A percentile compares a stretch with the other conserved stretches of the same genome.
phyloP scores from a whole-genome alignment of 805 yeast species.

The Yarrowia sp. region DNA sequence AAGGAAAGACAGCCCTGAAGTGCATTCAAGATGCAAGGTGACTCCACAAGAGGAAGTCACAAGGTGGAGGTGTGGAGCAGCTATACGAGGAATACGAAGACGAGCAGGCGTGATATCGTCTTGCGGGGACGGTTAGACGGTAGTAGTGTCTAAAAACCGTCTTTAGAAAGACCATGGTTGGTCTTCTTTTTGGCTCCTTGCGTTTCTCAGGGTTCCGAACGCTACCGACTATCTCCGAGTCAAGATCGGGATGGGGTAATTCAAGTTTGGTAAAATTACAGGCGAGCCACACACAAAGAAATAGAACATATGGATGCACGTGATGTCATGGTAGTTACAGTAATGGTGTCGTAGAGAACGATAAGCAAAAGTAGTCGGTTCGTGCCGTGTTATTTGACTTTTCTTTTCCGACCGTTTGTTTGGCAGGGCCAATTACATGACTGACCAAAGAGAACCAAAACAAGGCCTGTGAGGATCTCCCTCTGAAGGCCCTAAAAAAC shows the following conservation, averaged over 20 bases:
- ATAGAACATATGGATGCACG: not conserved
- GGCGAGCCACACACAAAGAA: not conserved
- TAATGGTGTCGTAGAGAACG: not conserved
- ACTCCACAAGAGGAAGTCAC: constrained; percentile 9
- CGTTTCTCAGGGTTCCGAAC: not conserved
- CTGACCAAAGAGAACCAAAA: not conserved
- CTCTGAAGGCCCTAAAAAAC: not conserved
- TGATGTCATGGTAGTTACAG: not conserved
- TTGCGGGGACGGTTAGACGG: not conserved
- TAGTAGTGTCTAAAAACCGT: not conserved
- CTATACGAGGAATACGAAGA: constrained; percentile 2
- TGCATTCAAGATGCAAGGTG: constrained; percentile 9
- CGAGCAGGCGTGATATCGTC: not conserved
- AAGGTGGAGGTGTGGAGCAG: not conserved
- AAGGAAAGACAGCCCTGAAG: not conserved
- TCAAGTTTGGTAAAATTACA: not conserved
- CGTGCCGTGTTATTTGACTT: not conserved
- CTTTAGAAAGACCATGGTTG: not conserved
- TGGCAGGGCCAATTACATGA: not conserved
- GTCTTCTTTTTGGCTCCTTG: not conserved
- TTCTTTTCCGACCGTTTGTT: not conserved
- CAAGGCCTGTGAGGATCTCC: not conserved
- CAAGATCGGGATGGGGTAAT: not conserved
- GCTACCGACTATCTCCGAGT: not conserved
- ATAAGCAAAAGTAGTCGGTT: not conserved